These are phyloP conservation scores for Taiwanofungus camphoratus DNA, from an alignment of 1,284 basidiomycete species.

Conservation along the genomic window DNA sequence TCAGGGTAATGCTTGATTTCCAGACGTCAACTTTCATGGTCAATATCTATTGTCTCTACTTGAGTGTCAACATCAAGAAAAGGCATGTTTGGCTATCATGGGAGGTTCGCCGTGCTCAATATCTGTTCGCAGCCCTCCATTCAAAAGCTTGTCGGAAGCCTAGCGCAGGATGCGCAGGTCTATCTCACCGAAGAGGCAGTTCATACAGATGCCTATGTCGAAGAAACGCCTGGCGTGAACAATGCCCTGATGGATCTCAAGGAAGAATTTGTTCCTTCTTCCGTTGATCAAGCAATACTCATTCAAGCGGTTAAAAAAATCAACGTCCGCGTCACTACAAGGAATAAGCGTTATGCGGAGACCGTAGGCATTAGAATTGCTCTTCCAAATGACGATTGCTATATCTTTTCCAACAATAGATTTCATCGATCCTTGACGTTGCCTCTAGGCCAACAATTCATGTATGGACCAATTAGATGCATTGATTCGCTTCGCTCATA, in stretches of 20 bases:
- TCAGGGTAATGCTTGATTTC: background rate
- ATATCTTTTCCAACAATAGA: conserved; percentile 30
- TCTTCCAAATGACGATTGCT: background rate
- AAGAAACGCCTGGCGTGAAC: conserved; percentile 41
- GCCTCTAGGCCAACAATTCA: conserved; percentile 66
- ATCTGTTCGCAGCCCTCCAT: conserved; percentile 66
- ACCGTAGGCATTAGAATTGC: conserved; percentile 37
- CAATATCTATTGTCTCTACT: conserved; percentile 71
- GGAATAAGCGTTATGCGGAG: conserved; percentile 40
- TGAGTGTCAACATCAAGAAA: conserved; percentile 88
- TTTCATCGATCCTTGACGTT: conserved; percentile 62
- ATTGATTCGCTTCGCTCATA: conserved; percentile 4
- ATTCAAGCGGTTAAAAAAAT: conserved; percentile 37
- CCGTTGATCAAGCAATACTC: conserved; percentile 41
- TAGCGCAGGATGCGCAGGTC: conserved; percentile 63
- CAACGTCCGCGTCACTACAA: conserved; percentile 34
- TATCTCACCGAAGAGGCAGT: conserved; percentile 59
- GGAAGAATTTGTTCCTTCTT: conserved; percentile 39
- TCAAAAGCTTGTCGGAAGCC: conserved; percentile 76
- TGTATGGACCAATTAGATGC: conserved; percentile 36
- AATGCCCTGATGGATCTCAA: conserved; percentile 41
- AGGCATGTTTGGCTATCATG: conserved; percentile 40
- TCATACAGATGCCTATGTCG: conserved; percentile 52
- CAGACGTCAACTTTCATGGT: conserved; percentile 65
- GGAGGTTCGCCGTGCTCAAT: background rate